Evolutionary conservation across 768 basidiomycete genomes (phyloP).

Genomic region (Podaxis sp.): DNA sequence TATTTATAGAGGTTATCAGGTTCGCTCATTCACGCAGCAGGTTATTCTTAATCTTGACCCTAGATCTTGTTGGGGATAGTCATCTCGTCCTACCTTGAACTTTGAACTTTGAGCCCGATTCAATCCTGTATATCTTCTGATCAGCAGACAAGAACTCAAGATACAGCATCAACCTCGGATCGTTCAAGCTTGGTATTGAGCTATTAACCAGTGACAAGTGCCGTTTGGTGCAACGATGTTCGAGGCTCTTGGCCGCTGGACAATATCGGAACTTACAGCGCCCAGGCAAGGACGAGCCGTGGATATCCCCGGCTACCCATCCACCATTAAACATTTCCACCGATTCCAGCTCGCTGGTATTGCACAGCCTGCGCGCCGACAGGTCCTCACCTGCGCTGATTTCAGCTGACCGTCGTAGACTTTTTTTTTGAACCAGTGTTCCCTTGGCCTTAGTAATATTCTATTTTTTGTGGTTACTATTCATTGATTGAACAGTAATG

Average conservation of each 20-base stretch:
- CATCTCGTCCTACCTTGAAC: background rate
- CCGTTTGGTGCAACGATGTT: background rate
- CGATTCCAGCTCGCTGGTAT: background rate
- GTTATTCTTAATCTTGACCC: background rate
- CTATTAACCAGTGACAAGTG: background rate
- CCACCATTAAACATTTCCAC: background rate
- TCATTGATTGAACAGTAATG: background rate
- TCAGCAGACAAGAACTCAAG: background rate
- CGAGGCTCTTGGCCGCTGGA: background rate
- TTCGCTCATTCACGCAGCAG: background rate
- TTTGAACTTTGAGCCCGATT: no score
- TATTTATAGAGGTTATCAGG: background rate
- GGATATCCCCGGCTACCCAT: no score
- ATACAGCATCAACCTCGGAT: background rate
- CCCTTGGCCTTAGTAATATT: background rate
- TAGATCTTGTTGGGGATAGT: background rate
- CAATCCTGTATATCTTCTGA: background rate
- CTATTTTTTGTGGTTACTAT: background rate
- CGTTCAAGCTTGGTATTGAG: background rate
- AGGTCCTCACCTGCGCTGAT: background rate
- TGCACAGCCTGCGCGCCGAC: background rate
- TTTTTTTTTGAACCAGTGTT: background rate
- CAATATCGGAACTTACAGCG: background rate
- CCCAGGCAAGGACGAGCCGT: background rate
- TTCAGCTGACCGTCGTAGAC: background rate